Conservation (phyloP, 768 basidiomycete species). For the Clitopilus passeckerianus region DNA sequence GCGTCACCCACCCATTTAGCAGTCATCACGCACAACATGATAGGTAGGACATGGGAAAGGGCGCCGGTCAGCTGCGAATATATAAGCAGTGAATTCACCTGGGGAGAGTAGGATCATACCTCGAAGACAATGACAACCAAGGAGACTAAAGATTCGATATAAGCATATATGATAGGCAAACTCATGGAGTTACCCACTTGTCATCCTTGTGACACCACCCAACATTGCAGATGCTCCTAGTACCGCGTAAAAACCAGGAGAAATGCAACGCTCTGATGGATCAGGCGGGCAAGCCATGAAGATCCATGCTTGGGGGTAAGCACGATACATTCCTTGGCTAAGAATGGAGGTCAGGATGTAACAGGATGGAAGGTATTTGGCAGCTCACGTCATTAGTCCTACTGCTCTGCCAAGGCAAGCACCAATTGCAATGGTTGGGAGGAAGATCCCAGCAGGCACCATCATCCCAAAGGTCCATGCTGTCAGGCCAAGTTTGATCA, state of each 20-base stretch:
- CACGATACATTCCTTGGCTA: conserved; percentile 63
- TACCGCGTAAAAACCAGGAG: conserved; percentile 74
- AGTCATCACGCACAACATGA: conserved; percentile 77
- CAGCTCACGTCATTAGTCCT: conserved; percentile 57
- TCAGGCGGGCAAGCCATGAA: conserved; percentile 73
- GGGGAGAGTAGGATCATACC: conserved; percentile 23
- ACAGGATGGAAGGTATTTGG: not conserved
- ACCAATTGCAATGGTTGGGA: conserved; percentile 73
- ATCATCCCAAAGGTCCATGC: conserved; percentile 81
- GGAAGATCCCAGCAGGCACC: conserved; percentile 75
- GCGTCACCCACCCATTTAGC: conserved; percentile 77
- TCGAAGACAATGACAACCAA: conserved; percentile 76
- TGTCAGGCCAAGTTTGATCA: conserved; percentile 56
- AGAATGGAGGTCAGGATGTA: conserved; percentile 4
- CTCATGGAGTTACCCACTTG: conserved; percentile 37
- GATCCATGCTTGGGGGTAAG: conserved; percentile 65
- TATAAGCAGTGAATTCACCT: not conserved
- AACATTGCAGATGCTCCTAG: conserved; percentile 75
- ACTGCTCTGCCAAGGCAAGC: conserved; percentile 70
- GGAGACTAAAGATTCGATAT: conserved; percentile 43
- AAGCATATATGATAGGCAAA: not conserved
- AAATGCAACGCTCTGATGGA: conserved; percentile 61
- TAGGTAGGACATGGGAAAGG: conserved; percentile 74
- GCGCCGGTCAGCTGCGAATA: conserved; percentile 62
- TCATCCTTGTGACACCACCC: conserved; percentile 75